Conservation (phyloP, 805 yeast species). For the Lipomyces starkeyi region DNA sequence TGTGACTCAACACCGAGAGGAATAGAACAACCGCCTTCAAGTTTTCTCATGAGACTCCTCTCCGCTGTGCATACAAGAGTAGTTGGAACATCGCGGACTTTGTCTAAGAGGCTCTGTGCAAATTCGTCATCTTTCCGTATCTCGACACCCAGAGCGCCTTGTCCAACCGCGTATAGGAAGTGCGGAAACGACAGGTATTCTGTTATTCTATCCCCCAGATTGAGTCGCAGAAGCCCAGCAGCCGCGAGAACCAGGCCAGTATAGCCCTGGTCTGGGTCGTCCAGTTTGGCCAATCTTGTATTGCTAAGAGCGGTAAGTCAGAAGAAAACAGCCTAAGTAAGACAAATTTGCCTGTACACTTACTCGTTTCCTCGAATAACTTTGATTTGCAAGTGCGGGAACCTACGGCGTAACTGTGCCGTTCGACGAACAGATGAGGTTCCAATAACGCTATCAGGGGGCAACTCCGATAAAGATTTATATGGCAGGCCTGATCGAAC, state of each 20-base stretch:
- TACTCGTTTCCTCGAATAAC: constrained; percentile 79
- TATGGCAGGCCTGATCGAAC: constrained; percentile 72
- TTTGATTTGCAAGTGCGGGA: constrained; percentile 78
- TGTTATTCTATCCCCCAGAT: constrained; percentile 76
- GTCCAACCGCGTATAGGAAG: constrained; percentile 98
- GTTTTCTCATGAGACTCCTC: constrained; percentile 79
- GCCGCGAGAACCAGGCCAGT: constrained; percentile 86
- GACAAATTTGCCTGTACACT: constrained; percentile 34
- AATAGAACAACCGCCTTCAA: constrained; percentile 98
- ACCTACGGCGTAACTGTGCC: constrained; percentile 81
- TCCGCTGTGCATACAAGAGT: constrained; percentile 85
- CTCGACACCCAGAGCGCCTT: constrained; percentile 95
- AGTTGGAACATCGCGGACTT: constrained; percentile 69
- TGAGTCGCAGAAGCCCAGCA: constrained; percentile 84
- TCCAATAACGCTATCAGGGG: constrained; percentile 85
- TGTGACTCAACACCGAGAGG: constrained; percentile 83
- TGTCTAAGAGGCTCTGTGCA: constrained; percentile 62
- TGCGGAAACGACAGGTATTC: constrained; percentile 70
- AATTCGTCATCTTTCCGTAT: constrained; percentile 71
- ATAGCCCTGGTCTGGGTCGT: constrained; percentile 59
- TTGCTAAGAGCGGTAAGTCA: constrained; percentile 44
- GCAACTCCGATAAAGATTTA: constrained; percentile 72
- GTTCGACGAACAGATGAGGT: constrained; percentile 94
- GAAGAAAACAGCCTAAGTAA: not conserved
- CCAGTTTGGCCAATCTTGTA: constrained; percentile 82